Base-by-base conservation (phyloP, 495 filamentous ascomycete species). In the Lasiosphaeriaceae sp. region DNA sequence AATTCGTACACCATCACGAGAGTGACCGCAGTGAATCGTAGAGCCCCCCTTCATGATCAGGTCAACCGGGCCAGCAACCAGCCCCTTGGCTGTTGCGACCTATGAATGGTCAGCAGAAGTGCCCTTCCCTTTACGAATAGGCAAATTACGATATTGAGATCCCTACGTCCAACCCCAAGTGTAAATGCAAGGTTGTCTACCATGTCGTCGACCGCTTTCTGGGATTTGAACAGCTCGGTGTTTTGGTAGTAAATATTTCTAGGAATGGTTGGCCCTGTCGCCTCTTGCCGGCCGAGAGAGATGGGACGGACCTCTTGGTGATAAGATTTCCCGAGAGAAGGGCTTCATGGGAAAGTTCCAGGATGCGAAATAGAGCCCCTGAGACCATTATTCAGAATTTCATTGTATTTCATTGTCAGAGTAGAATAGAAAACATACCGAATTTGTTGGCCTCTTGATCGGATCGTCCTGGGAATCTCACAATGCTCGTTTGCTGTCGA, bases 181-280 rank as follows among this genome's bases (percentile, higher is more conserved):
- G 93, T 96, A 56, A 81, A 86, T 0, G 93, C 90, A 45, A 98
- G 72, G 58, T 92, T 90, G 63, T 98, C 92, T 2, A 97, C 79
- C 56, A 92, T 82, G 1, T 73, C 71, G 63, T 97, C 85, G 0
- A 97, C 90, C 5, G 86, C 80, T 16, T 63, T 62, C 63, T 97
- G 95, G 23, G 77, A 87, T 39, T 78, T 78, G 69, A 97, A 98
- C 1, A 94, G 80, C 41, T 83, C 80, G 0, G 89, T 86, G 61
- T 96, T 83, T 54, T 88, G 86, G 67, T 98, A 98, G 71, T 90
- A 98, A 14, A 98, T 89, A 57, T 94, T 91, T 63, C 94, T 96
- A 37, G 54, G 3, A n/a, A 9, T 16, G 8, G 34, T 47, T 3
- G 49, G 41, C 26, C 19, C 3, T 22, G 8, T 22, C 24, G 7